Evolutionary conservation across 2,329 filamentous ascomycete genomes (phyloP).

Genomic region (Ophiostoma pallidulum): DNA sequence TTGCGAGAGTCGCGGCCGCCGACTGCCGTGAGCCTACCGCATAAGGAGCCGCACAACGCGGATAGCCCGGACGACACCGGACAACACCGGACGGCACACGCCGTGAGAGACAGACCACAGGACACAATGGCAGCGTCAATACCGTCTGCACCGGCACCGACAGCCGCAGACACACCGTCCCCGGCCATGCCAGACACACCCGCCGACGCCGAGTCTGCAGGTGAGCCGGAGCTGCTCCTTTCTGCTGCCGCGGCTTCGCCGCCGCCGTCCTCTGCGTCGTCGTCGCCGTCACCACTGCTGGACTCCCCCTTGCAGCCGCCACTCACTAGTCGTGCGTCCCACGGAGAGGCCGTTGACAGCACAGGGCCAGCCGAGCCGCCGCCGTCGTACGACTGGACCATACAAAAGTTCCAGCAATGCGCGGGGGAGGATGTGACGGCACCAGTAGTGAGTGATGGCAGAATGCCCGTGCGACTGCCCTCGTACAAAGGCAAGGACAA

Average conservation of each 20-base stretch:
- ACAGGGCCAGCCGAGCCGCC: conserved; percentile 36
- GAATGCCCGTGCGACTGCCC: neutral
- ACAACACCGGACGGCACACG: too few species aligned
- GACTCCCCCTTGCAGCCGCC: conserved; percentile 22
- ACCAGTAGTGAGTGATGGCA: neutral
- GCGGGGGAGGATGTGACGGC: conserved; percentile 13
- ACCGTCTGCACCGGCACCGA: neutral
- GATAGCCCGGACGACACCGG: too few species aligned
- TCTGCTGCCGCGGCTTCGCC: neutral
- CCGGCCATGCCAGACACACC: neutral
- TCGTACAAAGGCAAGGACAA: conserved; percentile 11
- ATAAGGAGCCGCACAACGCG: neutral
- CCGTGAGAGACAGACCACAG: neutral
- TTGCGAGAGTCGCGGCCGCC: too few species aligned
- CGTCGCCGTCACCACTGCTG: neutral
- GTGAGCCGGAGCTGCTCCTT: neutral
- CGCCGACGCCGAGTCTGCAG: neutral
- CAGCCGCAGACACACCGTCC: neutral
- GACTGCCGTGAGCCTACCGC: too few species aligned
- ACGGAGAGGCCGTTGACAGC: conserved; percentile 42
- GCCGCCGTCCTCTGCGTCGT: conserved; percentile 4
- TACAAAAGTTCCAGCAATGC: conserved; percentile 21
- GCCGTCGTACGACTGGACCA: conserved; percentile 34
- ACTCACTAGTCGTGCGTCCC: conserved; percentile 37
- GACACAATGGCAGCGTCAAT: neutral